Conservation (phyloP, 495 filamentous ascomycete genomes). For the Immersiella caudata region DNA sequence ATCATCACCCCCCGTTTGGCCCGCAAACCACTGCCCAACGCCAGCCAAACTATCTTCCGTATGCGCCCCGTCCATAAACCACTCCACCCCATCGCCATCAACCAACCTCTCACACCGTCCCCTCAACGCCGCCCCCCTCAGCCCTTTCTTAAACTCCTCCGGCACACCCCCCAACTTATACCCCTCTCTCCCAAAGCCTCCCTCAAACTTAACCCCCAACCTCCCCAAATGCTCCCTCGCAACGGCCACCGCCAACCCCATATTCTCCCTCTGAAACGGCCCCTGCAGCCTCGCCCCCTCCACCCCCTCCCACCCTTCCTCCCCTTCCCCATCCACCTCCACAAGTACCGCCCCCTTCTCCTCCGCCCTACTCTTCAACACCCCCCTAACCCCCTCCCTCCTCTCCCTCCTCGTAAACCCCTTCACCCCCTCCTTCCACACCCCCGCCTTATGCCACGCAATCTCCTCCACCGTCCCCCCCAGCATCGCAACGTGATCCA, state of each 20-base stretch:
- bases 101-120: slow-evolving; percentile 75
- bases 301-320: slow-evolving; percentile 41
- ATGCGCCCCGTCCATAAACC: slow-evolving; percentile 91
- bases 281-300: slow-evolving; percentile 39
- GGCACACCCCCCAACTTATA: slow-evolving; percentile 30
- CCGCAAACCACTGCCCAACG: slow-evolving; percentile 72
- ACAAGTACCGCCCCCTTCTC: slow-evolving; percentile 42
- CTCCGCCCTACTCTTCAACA: slow-evolving; percentile 41
- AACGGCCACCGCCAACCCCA: slow-evolving; percentile 46
- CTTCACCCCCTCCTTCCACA: slow-evolving; percentile 46
- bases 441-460: slow-evolving; percentile 58
- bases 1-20: slow-evolving; percentile 34
- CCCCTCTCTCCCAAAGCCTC: slow-evolving; percentile 24
- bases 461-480: slow-evolving; percentile 51
- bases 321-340: slow-evolving; percentile 38
- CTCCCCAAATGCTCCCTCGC: slow-evolving; percentile 42
- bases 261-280: slow-evolving; percentile 50
- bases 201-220: slow-evolving; percentile 26
- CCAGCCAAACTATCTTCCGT: slow-evolving; percentile 78
- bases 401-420: slow-evolving; percentile 42
- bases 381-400: slow-evolving; percentile 38
- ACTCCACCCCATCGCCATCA: slow-evolving; percentile 58
- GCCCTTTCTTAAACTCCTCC: slow-evolving; percentile 63
- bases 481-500: slow-evolving; percentile 56
- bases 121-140: slow-evolving; percentile 65